Evolutionary conservation across 2,329 filamentous ascomycete genomes (phyloP).

Genomic region (Cordyceps sp.): DNA sequence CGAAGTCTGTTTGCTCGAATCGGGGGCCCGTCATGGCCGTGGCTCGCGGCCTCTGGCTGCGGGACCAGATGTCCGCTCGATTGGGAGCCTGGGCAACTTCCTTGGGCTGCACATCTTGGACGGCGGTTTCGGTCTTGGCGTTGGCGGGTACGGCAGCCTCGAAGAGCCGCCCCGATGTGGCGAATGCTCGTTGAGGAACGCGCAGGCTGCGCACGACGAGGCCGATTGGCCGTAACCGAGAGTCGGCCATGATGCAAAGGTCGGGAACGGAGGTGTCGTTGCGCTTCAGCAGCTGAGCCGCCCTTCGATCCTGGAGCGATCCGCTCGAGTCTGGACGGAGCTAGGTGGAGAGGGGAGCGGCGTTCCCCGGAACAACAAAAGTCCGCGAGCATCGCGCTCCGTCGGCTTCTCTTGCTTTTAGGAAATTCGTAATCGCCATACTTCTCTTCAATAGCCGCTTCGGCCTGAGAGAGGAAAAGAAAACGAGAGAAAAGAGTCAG

Average conservation of each 20-base stretch:
- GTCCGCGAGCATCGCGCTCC: background rate
- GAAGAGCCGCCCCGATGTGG: slow-evolving; percentile 27
- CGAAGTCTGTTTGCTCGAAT: slow-evolving; percentile 95
- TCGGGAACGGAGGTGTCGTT: background rate
- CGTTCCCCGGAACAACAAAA: background rate
- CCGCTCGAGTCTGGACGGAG: no score
- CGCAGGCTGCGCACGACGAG: slow-evolving; percentile 26
- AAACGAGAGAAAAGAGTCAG: no score
- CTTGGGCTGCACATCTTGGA: slow-evolving; percentile 24
- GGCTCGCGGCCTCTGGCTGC: slow-evolving; percentile 66
- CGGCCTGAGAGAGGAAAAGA: no score
- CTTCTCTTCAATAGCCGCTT: no score
- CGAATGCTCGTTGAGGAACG: slow-evolving; percentile 28
- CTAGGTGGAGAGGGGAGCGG: no score
- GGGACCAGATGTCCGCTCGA: slow-evolving; percentile 63
- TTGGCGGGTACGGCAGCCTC: slow-evolving; percentile 24
- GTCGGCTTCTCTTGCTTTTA: no score
- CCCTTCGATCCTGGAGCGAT: no score
- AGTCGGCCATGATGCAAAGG: slow-evolving; percentile 21
- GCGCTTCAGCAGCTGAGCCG: no score
- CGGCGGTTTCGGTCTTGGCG: slow-evolving; percentile 22
- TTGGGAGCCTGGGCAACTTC: slow-evolving; percentile 72
- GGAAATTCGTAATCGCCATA: background rate
- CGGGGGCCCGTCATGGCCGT: slow-evolving; percentile 83
- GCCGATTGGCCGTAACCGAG: slow-evolving; percentile 27